A percentile compares a stretch with the other conserved stretches of the same genome.
These are phyloP conservation scores for Ogataea zsoltii DNA, from an alignment of 805 yeast genomes.

Conservation along the genomic window DNA sequence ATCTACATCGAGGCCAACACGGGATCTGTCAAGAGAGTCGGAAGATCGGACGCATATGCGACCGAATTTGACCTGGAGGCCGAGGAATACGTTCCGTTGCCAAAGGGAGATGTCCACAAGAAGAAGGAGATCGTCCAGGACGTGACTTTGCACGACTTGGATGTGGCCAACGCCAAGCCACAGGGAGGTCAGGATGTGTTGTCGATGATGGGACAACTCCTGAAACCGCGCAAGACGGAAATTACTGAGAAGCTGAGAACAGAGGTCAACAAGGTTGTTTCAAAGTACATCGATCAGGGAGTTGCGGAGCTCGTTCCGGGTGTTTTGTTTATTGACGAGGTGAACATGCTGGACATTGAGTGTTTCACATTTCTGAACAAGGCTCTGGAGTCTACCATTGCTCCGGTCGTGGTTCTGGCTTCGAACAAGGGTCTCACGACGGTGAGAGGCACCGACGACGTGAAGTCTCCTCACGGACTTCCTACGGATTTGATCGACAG, in stretches of 20 bases:
- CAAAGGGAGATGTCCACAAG: conserved; percentile 97
- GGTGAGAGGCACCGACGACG: conserved; percentile 87
- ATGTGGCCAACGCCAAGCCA: conserved; percentile 94
- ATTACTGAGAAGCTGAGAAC: conserved; percentile 93
- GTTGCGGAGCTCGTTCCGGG: conserved; percentile 98
- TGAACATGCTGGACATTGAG: conserved; percentile 96
- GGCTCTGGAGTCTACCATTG: conserved; percentile 93
- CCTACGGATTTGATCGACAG: conserved; percentile 95
- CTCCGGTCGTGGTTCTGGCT: conserved; percentile 98
- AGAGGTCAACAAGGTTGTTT: conserved; percentile 94
- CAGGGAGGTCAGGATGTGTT: conserved; percentile 96
- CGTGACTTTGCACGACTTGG: conserved; percentile 96
- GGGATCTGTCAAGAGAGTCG: conserved; percentile 91
- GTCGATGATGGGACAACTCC: conserved; percentile 96
- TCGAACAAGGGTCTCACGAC: conserved; percentile 94
- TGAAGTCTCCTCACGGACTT: conserved; percentile 93
- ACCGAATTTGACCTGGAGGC: conserved; percentile 99
- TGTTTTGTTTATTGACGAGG: conserved; percentile 96
- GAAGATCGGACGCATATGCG: conserved; percentile 93
- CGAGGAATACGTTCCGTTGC: conserved; percentile 95
- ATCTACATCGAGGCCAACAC: conserved; percentile 93
- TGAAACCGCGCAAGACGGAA: conserved; percentile 96
- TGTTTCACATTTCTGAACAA: conserved; percentile 94
- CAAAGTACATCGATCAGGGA: conserved; percentile 98
- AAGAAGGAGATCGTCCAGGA: conserved; percentile 96